Evolutionary conservation across 345 rosid species (phyloP).

Genomic region (Hibiscus mutabilis): DNA sequence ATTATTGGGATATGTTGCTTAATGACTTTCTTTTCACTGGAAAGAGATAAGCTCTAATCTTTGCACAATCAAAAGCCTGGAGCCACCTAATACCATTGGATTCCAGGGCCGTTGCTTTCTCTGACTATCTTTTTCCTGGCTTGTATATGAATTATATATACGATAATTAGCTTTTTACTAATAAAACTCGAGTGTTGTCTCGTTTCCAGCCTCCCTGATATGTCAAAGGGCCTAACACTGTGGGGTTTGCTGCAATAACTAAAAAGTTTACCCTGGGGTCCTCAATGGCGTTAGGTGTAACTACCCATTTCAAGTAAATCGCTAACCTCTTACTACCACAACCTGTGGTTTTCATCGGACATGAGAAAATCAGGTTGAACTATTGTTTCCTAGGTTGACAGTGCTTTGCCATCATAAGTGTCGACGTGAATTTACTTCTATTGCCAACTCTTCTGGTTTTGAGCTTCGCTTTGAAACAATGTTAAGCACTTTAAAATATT

Average conservation of each 20-base stretch:
- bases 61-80: neutral
- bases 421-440: neutral
- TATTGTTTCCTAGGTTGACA: too few species aligned
- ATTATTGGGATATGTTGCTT: neutral
- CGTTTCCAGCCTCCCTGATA: neutral
- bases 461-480: neutral
- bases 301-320: neutral
- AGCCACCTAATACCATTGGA: constrained; percentile 10
- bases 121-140: neutral
- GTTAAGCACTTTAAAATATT: neutral
- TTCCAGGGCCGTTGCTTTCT: neutral
- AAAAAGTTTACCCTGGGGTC: neutral
- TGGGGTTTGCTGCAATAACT: neutral
- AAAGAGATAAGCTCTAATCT: neutral
- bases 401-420: too few species aligned
- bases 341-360: neutral
- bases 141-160: neutral
- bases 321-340: neutral
- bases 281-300: constrained; percentile 14
- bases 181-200: neutral
- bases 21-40: neutral
- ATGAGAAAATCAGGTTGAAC: neutral
- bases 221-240: neutral
- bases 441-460: neutral
- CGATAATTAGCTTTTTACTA: neutral